phyloP scores from a whole-genome alignment of 1,284 basidiomycete genomes.

The Pisolithus thermaeus region DNA sequence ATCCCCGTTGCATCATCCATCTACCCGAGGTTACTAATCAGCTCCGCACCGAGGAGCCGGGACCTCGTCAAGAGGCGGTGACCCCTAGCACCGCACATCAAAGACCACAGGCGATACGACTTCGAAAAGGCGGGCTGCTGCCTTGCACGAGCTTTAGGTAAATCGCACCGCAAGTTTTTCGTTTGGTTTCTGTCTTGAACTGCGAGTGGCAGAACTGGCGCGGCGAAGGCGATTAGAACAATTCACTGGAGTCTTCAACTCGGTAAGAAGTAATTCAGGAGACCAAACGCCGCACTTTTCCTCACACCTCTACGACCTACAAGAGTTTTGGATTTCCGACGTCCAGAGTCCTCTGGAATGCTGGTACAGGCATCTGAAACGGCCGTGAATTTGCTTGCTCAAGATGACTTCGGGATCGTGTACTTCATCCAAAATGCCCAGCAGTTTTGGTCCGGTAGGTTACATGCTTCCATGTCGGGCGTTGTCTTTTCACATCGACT shows the following conservation, averaged over 20 bases:
- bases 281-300: too few relatives aligned
- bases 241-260: too few relatives aligned
- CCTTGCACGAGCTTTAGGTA: background rate
- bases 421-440: constrained; percentile 75
- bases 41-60: background rate
- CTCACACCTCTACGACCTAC: too few relatives aligned
- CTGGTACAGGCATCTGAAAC: constrained; percentile 15
- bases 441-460: constrained; percentile 82
- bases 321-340: background rate
- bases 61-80: background rate
- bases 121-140: background rate
- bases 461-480: constrained; percentile 6
- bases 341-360: constrained; percentile 1
- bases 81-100: background rate
- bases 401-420: constrained; percentile 55
- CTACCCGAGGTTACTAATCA: too few relatives aligned
- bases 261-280: too few relatives aligned
- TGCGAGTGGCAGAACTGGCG: too few relatives aligned
- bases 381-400: constrained; percentile 17
- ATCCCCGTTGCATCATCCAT: too few relatives aligned
- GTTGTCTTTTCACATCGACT: constrained; percentile 5
- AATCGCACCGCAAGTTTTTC: background rate
- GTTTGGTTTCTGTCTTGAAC: too few relatives aligned
- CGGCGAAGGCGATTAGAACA: too few relatives aligned
- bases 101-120: background rate